Evolutionary conservation across 805 yeast genomes (phyloP).

Genomic region (Ogataea nakhonphanomensis): DNA sequence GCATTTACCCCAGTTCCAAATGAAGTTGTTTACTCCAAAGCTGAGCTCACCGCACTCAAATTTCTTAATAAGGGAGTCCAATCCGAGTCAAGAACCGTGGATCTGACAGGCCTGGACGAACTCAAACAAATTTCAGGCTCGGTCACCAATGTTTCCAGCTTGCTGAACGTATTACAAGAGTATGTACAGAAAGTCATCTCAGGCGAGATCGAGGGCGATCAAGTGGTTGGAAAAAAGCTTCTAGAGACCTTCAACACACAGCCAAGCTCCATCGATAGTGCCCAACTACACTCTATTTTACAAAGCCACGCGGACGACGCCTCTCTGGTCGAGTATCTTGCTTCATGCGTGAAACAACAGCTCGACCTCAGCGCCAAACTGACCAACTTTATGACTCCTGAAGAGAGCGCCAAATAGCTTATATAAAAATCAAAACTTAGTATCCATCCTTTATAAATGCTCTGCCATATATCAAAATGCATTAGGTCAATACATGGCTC

Average conservation of each 20-base stretch:
- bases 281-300: conserved; percentile 56
- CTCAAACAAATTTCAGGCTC: conserved; percentile 45
- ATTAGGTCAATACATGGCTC: conserved; percentile 2
- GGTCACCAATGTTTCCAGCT: conserved; percentile 41
- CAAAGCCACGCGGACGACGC: conserved; percentile 76
- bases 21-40: conserved; percentile 50
- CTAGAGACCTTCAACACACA: conserved; percentile 53
- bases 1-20: conserved; percentile 77
- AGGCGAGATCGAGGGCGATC: conserved; percentile 46
- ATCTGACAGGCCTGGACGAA: conserved; percentile 38
- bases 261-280: conserved; percentile 48
- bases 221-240: conserved; percentile 63
- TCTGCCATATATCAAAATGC: conserved; percentile 4
- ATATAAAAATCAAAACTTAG: conserved; percentile 1
- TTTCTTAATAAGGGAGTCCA: conserved; percentile 39
- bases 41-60: conserved; percentile 59
- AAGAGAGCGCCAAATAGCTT: conserved; percentile 29
- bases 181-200: conserved; percentile 43
- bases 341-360: conserved; percentile 82
- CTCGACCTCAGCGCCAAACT: conserved; percentile 74
- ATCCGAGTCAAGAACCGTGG: conserved; percentile 31
- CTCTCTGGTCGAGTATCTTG: conserved; percentile 74
- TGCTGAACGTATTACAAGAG: conserved; percentile 47
- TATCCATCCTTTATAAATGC: conserved; percentile 13
- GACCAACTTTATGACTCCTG: conserved; percentile 47